A percentile compares a stretch with the other conserved stretches of the same genome.
These are phyloP conservation scores for Entophlyctis helioformis DNA, from an alignment of 192 early-diverging fungal species.

Conservation along the genomic window DNA sequence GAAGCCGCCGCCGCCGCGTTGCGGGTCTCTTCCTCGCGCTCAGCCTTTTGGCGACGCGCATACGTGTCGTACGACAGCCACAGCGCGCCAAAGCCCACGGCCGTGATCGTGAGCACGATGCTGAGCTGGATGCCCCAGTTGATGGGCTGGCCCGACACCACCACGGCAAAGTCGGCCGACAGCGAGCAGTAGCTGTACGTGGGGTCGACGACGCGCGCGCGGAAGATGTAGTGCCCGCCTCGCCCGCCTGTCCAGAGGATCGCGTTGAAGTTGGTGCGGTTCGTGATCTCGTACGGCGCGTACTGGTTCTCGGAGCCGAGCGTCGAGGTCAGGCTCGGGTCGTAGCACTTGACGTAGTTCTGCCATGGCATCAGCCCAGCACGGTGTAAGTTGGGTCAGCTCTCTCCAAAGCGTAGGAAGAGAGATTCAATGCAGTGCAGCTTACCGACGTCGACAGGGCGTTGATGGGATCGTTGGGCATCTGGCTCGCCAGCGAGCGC, in stretches of 20 bases:
- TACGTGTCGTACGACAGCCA: neutral
- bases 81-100: neutral
- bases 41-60: neutral
- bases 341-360: neutral
- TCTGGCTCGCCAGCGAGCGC: no score
- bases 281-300: slow-evolving; percentile 3
- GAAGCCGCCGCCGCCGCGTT: no score
- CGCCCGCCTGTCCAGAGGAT: slow-evolving; percentile 1
- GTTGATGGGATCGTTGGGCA: no score
- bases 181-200: slow-evolving; percentile 3
- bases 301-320: neutral
- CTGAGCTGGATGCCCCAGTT: neutral
- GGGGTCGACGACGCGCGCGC: slow-evolving; percentile 2
- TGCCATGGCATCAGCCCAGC: no score
- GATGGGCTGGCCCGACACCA: neutral
- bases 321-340: neutral
- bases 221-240: slow-evolving; percentile 4
- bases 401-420: no score
- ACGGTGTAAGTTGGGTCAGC: no score
- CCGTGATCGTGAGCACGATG: neutral
- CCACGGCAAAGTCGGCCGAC: slow-evolving; percentile 3
- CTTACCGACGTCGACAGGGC: no score
- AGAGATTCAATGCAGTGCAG: no score
- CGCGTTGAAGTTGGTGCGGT: slow-evolving; percentile 3
- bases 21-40: neutral